These are phyloP conservation scores for Danielozyma ontarioensis DNA, from an alignment of 805 yeast species.

Conservation along the genomic window DNA sequence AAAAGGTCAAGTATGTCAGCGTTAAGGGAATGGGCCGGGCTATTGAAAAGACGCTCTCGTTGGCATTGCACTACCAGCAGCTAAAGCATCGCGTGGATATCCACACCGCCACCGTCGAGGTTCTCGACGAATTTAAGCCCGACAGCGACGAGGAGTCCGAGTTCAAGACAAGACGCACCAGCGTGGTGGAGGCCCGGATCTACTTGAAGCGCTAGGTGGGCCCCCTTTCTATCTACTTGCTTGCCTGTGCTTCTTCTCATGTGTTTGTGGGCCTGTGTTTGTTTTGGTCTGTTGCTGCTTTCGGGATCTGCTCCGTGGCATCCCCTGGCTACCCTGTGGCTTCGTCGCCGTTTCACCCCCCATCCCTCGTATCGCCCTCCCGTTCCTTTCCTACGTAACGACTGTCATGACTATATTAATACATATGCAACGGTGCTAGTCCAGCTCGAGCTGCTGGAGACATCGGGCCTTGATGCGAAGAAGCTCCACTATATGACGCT, in stretches of 20 bases:
- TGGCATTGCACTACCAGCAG: conserved; percentile 58
- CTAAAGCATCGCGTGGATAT: conserved; percentile 51
- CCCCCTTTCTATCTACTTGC: too few species aligned
- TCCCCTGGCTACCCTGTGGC: too few species aligned
- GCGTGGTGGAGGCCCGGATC: conserved; percentile 43
- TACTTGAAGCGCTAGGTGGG: conserved; percentile 30
- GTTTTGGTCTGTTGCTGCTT: too few species aligned
- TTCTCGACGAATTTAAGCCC: conserved; percentile 60
- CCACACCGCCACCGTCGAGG: conserved; percentile 59
- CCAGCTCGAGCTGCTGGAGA: too few species aligned
- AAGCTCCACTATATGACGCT: conserved; percentile 49
- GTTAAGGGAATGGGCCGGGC: conserved; percentile 73
- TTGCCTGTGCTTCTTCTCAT: too few species aligned
- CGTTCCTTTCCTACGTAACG: too few species aligned
- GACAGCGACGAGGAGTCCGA: conserved; percentile 24
- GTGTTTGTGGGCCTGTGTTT: too few species aligned
- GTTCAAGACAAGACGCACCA: conserved; percentile 41
- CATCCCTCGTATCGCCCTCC: too few species aligned
- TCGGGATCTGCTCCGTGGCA: too few species aligned
- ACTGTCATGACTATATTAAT: too few species aligned
- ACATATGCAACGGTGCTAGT: too few species aligned
- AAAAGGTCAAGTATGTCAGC: conserved; percentile 41
- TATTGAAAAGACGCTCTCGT: conserved; percentile 54
- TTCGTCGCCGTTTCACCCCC: too few species aligned
- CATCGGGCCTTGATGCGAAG: conserved; percentile 37